A percentile compares a stretch with the other conserved stretches of the same genome.
Evolutionary conservation across 2,329 filamentous ascomycete genomes (phyloP).

Genomic region (Epichloe amarillans): DNA sequence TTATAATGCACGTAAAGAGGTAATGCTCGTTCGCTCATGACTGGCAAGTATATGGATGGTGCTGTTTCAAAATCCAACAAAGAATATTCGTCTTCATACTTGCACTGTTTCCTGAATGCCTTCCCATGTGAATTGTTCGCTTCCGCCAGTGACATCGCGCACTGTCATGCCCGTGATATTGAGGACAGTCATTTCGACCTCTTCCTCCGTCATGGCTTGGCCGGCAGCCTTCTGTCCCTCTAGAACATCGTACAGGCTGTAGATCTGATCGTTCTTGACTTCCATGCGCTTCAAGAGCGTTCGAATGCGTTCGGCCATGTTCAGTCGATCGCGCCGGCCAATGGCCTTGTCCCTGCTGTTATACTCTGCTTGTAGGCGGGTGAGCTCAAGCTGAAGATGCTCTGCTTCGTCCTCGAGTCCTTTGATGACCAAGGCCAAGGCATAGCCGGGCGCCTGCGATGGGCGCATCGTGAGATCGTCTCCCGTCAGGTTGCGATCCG

Average conservation of each 20-base stretch:
- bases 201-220: constrained; percentile 47
- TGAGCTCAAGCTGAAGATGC: constrained; percentile 61
- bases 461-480: constrained; percentile 49
- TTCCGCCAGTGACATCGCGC: constrained; percentile 24
- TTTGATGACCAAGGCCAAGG: constrained; percentile 74
- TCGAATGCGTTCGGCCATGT: constrained; percentile 47
- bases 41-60: not conserved
- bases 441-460: constrained; percentile 54
- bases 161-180: constrained; percentile 37
- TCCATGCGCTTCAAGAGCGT: constrained; percentile 51
- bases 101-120: constrained; percentile 20
- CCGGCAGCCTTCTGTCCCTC: constrained; percentile 58
- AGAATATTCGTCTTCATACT: not conserved
- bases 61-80: not conserved
- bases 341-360: constrained; percentile 53
- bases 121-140: constrained; percentile 29
- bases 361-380: constrained; percentile 47
- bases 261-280: constrained; percentile 66
- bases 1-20: not conserved
- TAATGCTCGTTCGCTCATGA: not conserved
- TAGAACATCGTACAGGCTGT: constrained; percentile 70
- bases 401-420: constrained; percentile 65
- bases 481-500: constrained; percentile 38
- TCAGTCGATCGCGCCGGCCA: constrained; percentile 49
- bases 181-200: constrained; percentile 50